Evolutionary conservation across 768 basidiomycete species (phyloP).

Genomic region (Daedalea quercina): DNA sequence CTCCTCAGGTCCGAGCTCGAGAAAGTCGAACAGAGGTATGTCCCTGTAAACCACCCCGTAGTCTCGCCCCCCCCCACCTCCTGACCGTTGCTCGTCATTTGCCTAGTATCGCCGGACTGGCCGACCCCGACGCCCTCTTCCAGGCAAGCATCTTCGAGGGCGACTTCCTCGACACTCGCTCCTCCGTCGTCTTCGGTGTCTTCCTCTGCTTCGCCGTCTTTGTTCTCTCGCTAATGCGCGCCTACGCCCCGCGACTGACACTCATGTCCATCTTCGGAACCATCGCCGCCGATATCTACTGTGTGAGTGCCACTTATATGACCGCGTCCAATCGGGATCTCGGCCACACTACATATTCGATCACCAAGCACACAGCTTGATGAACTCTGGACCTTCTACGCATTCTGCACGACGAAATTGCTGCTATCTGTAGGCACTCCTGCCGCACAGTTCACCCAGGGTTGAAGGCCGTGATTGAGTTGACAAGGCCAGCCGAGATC

Average conservation of each 20-base stretch:
- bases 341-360: no score
- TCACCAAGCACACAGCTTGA: no score
- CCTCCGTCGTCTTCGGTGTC: conserved; percentile 38
- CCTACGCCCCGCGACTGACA: conserved; percentile 38
- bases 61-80: background rate
- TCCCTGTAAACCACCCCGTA: background rate
- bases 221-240: conserved; percentile 38
- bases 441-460: no score
- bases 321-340: no score
- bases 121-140: conserved; percentile 33
- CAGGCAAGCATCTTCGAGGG: conserved; percentile 40
- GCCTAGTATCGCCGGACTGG: conserved; percentile 26
- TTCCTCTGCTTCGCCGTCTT: conserved; percentile 43
- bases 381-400: background rate
- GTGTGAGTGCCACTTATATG: conserved; percentile 21
- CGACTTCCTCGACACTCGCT: conserved; percentile 38
- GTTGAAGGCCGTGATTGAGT: no score
- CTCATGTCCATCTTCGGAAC: conserved; percentile 41
- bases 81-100: conserved; percentile 4
- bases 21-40: conserved; percentile 27
- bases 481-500: no score
- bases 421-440: no score
- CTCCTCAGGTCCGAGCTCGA: conserved; percentile 23
- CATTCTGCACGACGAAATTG: no score
- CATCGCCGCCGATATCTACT: conserved; percentile 38